Evolutionary conservation across 2,329 filamentous ascomycete genomes (phyloP).

Genomic region (Alternaria infectoria): DNA sequence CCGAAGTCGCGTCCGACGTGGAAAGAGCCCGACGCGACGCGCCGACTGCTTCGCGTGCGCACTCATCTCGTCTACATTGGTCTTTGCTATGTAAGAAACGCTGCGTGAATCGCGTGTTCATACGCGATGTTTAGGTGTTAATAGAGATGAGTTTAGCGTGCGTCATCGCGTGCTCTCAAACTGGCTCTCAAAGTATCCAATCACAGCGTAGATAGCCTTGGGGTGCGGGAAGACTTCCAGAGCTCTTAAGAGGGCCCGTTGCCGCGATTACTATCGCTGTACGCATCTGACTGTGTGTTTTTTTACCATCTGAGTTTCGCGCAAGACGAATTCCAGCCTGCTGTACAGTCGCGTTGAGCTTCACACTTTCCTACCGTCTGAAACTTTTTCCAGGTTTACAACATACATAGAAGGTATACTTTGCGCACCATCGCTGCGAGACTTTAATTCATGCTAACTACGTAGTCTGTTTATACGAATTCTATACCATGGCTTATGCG

Average conservation of each 20-base stretch:
- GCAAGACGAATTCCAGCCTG: background rate
- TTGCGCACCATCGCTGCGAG: background rate
- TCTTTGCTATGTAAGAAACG: background rate
- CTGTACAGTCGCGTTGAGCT: background rate
- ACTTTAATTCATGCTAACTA: background rate
- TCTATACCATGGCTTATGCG: conserved; percentile 32
- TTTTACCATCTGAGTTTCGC: background rate
- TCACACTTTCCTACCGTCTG: background rate
- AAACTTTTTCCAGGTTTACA: background rate
- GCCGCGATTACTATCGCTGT: background rate
- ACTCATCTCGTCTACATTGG: background rate
- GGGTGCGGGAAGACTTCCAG: background rate
- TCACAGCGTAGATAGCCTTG: conserved; percentile 13
- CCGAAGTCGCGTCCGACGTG: background rate
- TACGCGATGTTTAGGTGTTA: background rate
- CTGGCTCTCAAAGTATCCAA: conserved; percentile 32
- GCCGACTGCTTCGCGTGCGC: background rate
- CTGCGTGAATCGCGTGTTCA: background rate
- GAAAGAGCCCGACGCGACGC: conserved; percentile 21
- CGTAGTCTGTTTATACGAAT: background rate
- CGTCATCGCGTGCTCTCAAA: conserved; percentile 16
- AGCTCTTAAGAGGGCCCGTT: background rate
- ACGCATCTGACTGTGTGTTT: background rate
- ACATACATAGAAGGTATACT: background rate
- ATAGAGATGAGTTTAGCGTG: background rate